Base-by-base conservation (phyloP, 1,139 yeast species). In the Nakaseomyces glabratus region DNA sequence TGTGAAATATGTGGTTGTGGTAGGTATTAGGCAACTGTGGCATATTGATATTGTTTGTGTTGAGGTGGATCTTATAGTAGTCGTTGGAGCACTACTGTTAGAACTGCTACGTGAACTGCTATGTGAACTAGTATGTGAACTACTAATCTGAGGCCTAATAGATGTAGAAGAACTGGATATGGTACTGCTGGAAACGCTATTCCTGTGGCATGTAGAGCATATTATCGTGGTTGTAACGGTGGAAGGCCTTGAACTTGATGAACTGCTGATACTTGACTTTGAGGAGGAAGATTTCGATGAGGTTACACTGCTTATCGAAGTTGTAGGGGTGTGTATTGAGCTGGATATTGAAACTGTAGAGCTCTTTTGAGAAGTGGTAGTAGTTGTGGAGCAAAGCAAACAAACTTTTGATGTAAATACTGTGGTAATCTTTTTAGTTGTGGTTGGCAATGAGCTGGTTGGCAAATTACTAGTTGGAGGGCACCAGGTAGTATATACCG, bases 401-500 rank as follows among this genome's bases (percentile, higher is more conserved):
- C 11, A 11, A 8, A 16, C 19, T 13, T 13, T 21, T 21, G 18
- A 32, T 16, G 21, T 28, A 29, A 24, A 5, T 17, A 23, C 28
- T 9, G 11, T 17, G 6, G 33, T 13, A 14, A 31, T 19, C 16
- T 9, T 19, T 17, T 12, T 24, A 13, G 21, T 13, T 9, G 9
- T 13, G 9, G 20, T 31, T 15, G 22, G 30, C 12, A 19, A 24
- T 4, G 20, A 24, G n/a, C 14, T 10, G n/a, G 23, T n/a, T n/a
- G n/a, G n/a, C n/a, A n/a, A n/a, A n/a, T n/a, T n/a, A n/a, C n/a
- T n/a, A 21, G 58, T 43, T 40, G 60, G 49, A 36, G 68, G 68
- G 44, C 68, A 63, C 54, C 59, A 63, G n/a, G 68, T 63, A 28
- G 66, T 60, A 45, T 51, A 51, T n/a, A 39, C 39, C n/a, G 46